Evolutionary conservation across 768 basidiomycete genomes (phyloP).

Genomic region (Phylloporus rhodoxanthus): DNA sequence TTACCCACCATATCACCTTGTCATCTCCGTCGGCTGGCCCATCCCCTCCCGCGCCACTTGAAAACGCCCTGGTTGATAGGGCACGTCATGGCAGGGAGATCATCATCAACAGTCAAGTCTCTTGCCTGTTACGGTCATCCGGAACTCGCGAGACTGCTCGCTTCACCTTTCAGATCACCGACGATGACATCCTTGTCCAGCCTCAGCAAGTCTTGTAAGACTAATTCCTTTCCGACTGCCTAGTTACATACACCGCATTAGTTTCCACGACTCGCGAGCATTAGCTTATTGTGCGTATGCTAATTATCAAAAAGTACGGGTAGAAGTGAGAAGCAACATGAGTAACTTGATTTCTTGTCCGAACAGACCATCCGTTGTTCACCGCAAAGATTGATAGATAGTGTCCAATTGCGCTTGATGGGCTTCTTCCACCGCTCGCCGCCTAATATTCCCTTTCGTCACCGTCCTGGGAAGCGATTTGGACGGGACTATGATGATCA

Average conservation of each 20-base stretch:
- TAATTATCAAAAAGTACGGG: slow-evolving; percentile 10
- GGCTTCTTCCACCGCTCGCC: slow-evolving; percentile 66
- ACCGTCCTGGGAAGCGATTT: slow-evolving; percentile 70
- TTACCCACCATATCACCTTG: slow-evolving; percentile 39
- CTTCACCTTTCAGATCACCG: slow-evolving; percentile 24
- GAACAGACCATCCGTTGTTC: slow-evolving; percentile 3
- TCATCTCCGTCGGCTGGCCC: slow-evolving; percentile 19
- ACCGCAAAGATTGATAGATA: slow-evolving; percentile 39
- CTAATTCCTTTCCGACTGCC: neutral
- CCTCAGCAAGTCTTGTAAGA: neutral
- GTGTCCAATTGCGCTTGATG: slow-evolving; percentile 54
- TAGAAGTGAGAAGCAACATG: slow-evolving; percentile 5
- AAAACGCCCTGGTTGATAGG: slow-evolving; percentile 14
- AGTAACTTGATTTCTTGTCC: slow-evolving; percentile 16
- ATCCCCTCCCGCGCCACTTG: slow-evolving; percentile 9
- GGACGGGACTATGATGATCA: slow-evolving; percentile 61
- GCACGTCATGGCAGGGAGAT: slow-evolving; percentile 17
- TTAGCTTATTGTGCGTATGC: slow-evolving; percentile 15
- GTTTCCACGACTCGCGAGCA: neutral
- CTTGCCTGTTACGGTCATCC: slow-evolving; percentile 28
- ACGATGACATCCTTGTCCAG: slow-evolving; percentile 14
- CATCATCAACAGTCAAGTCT: slow-evolving; percentile 16
- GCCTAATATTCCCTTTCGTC: slow-evolving; percentile 78
- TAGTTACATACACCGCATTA: slow-evolving; percentile 4
- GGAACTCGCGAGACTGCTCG: slow-evolving; percentile 10